Evolutionary conservation across 306 rosid genomes (phyloP).

Genomic region (Casuarina cunninghamiana): DNA sequence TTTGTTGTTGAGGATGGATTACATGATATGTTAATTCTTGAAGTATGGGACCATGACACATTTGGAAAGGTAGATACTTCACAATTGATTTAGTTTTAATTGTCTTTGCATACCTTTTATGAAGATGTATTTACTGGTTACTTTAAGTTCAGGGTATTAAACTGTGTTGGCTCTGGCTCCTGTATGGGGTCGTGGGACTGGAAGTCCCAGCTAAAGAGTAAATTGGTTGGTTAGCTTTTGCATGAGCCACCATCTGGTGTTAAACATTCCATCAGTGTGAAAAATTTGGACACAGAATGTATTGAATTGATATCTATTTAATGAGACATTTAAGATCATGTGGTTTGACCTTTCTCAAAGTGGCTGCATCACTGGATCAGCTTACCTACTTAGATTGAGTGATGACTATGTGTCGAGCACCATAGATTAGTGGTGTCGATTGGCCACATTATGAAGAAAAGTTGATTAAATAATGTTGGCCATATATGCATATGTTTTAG

Average conservation of each 20-base stretch:
- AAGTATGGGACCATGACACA: conserved; percentile 94
- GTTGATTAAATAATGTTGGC: not conserved
- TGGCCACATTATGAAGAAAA: not conserved
- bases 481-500: not conserved
- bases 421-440: not conserved
- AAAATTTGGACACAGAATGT: not conserved
- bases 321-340: not conserved
- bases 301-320: not conserved
- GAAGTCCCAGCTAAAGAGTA: not conserved
- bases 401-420: not conserved
- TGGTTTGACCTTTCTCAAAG: not conserved
- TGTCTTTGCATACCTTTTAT: not conserved
- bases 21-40: conserved; percentile 89
- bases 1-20: conserved; percentile 95
- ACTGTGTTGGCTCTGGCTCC: not conserved
- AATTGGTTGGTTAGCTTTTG: not conserved
- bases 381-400: not conserved
- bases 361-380: not conserved
- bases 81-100: not conserved
- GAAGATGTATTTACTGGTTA: not conserved
- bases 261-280: not conserved
- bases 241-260: not conserved
- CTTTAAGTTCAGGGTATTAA: not conserved
- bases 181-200: not conserved
- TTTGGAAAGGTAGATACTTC: conserved; percentile 78